Evolutionary conservation across 2,329 filamentous ascomycete species (phyloP), one percentile per base, ranked within the genome.

Genomic region (Myriosclerotinia scirpicola): DNA sequence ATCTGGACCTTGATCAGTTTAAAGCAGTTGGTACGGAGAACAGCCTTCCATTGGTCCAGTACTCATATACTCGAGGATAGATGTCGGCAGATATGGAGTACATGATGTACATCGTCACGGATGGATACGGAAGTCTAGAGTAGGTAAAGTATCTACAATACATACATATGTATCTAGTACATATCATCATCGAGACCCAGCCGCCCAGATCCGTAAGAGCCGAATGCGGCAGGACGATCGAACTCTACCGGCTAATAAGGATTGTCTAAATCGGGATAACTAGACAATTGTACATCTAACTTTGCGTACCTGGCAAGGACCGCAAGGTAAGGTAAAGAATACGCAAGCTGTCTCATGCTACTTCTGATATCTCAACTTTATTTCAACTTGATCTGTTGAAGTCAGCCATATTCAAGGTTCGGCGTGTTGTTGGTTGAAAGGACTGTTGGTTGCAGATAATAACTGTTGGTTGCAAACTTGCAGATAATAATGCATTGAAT

Each of bases 81-180:
- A 38, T 14, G 44, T 4, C 58, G 58, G 58, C 30, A 60, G 58
- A 60, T 60, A 60, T 60, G 58, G 44, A 60, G 44, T 50, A 40
- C 58, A 60, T 60, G 58, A 30, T 50, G 44, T 50, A 40, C 58
- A 12, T 50, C 44, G 44, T 61, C 46, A 52, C 44, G 46, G 34
- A 40, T 50, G n/a, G n/a, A 38, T 50, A 44, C 58, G 44, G 44
- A 38, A 60, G 58, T 50, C 44, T 50, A 34, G 46, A 50, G 58
- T 50, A 50, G 58, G 58, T 7, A 60, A 60, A 46, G 42, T 60
- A 60, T 48, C 42, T 48, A 22, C 42, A 48, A 48, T 60, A 48
- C 56, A 48, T 60, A 48, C 56, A 50, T 60, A 60, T 50, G 56
- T 48, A 48, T 60, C 56, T 55, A 55, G 34, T 56, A 26, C 36